phyloP scores from a whole-genome alignment of 495 filamentous ascomycete genomes.

The Gamarada debralockiae region DNA sequence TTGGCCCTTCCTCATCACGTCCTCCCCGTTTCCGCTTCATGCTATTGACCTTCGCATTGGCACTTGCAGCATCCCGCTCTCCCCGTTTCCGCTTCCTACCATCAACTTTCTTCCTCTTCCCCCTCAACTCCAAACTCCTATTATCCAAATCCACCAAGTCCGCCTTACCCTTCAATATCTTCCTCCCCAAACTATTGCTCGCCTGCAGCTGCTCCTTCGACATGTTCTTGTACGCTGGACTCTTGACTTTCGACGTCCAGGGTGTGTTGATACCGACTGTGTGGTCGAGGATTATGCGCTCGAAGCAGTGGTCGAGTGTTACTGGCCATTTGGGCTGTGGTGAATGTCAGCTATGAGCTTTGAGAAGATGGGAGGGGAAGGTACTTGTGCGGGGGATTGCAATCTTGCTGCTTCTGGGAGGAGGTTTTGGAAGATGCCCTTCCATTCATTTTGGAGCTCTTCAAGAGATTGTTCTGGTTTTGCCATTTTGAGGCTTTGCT shows the following conservation, averaged over 20 bases:
- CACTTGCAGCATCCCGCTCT: slow-evolving; percentile 6
- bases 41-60: slow-evolving; percentile 16
- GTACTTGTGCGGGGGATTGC: slow-evolving; percentile 11
- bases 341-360: not conserved
- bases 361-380: not conserved
- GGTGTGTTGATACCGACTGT: slow-evolving; percentile 20
- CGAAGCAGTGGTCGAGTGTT: slow-evolving; percentile 20
- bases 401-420: slow-evolving; percentile 17
- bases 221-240: slow-evolving; percentile 26
- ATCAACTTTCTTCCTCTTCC: slow-evolving; percentile 20
- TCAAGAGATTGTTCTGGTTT: slow-evolving; percentile 14
- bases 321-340: slow-evolving; percentile 17
- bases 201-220: slow-evolving; percentile 25
- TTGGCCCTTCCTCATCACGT: too few relatives aligned
- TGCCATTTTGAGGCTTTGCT: too few relatives aligned
- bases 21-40: too few relatives aligned
- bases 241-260: slow-evolving; percentile 24
- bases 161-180: slow-evolving; percentile 26
- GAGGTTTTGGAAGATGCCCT: slow-evolving; percentile 15
- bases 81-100: slow-evolving; percentile 17
- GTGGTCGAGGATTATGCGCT: slow-evolving; percentile 27
- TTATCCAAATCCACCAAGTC: slow-evolving; percentile 27
- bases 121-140: slow-evolving; percentile 20
- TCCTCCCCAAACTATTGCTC: slow-evolving; percentile 23
- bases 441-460: slow-evolving; percentile 22